Evolutionary conservation across 495 filamentous ascomycete genomes (phyloP).

Genomic region (Trichoderma reesei): DNA sequence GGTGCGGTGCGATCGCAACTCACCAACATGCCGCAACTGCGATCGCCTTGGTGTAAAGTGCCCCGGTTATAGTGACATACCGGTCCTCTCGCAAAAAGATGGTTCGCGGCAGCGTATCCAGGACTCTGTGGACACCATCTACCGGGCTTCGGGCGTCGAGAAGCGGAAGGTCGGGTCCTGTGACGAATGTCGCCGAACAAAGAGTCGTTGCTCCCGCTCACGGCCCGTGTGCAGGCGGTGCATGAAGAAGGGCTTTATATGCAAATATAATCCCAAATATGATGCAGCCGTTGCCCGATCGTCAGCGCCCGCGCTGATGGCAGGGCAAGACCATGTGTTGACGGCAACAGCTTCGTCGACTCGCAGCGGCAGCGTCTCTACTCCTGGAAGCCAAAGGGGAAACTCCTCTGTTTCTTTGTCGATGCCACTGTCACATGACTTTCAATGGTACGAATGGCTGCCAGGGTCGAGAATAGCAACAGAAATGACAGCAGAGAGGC

Average conservation of each 20-base stretch:
- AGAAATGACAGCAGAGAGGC: background rate
- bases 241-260: conserved; percentile 17
- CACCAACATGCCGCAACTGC: background rate
- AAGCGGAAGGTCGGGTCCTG: conserved; percentile 20
- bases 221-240: conserved; percentile 24
- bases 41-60: background rate
- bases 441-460: background rate
- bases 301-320: background rate
- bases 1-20: conserved; percentile 1
- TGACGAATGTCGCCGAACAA: conserved; percentile 23
- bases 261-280: conserved; percentile 19
- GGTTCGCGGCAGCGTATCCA: background rate
- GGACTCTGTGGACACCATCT: conserved; percentile 2
- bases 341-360: background rate
- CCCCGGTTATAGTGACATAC: background rate
- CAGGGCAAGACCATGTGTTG: background rate
- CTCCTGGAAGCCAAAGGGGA: background rate
- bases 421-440: background rate
- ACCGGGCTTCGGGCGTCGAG: conserved; percentile 9
- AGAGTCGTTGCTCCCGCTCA: conserved; percentile 27
- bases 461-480: background rate
- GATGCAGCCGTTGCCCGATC: conserved; percentile 16
- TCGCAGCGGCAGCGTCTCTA: background rate
- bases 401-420: background rate
- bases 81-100: background rate